Evolutionary conservation across 176 grass and related monocot species (phyloP).

Genomic region (Saccharum spontaneum): DNA sequence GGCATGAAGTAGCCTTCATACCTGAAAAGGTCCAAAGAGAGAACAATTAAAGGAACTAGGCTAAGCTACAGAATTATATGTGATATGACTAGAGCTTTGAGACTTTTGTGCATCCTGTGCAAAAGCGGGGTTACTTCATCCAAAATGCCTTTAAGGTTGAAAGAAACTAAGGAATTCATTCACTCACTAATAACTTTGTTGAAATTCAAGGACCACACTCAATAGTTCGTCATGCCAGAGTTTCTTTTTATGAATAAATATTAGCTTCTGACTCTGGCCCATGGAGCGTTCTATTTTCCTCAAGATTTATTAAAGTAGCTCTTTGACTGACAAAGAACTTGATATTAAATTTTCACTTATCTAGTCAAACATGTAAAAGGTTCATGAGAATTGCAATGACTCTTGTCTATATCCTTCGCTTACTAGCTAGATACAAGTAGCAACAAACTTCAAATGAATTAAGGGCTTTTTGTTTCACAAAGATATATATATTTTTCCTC

Average conservation of each 20-base stretch:
- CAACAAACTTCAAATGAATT: slow-evolving; percentile 12
- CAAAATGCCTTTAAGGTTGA: not conserved
- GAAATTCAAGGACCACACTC: not conserved
- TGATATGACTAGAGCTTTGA: not conserved
- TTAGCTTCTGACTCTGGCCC: not conserved
- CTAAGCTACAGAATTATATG: not conserved
- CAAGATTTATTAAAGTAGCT: not conserved
- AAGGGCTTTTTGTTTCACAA: not conserved
- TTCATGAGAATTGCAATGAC: not conserved
- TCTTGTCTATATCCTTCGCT: not conserved
- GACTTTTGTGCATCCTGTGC: not conserved
- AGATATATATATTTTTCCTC: not conserved
- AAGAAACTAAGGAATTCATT: not conserved
- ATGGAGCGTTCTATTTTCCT: not conserved
- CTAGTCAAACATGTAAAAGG: not conserved
- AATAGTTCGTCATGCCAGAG: not conserved
- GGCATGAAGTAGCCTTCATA: not conserved
- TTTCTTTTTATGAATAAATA: slow-evolving; percentile 18
- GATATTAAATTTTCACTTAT: slow-evolving; percentile 10
- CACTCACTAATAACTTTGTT: not conserved
- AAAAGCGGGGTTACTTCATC: not conserved
- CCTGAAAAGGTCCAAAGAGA: slow-evolving; percentile 5
- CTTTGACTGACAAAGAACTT: not conserved
- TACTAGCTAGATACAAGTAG: slow-evolving; percentile 9
- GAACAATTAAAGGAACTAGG: not conserved